These are phyloP conservation scores for Ensete ventricosum DNA, from an alignment of 176 grass and related monocot genomes.

Conservation along the genomic window DNA sequence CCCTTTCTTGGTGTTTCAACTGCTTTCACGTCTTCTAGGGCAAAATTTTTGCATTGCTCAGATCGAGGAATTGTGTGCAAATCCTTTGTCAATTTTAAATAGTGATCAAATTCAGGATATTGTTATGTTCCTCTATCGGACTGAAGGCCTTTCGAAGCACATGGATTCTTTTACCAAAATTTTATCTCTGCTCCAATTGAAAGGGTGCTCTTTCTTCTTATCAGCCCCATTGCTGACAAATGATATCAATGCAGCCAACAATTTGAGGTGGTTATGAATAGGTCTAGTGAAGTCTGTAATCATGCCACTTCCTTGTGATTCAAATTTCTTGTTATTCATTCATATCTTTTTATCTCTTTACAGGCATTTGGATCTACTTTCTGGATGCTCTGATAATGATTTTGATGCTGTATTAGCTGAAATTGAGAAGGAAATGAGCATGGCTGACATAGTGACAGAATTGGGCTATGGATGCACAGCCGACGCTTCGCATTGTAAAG, in stretches of 20 bases:
- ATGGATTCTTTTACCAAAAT: slow-evolving; percentile 63
- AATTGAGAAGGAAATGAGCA: slow-evolving; percentile 68
- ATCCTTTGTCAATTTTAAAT: slow-evolving; percentile 34
- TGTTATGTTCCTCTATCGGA: slow-evolving; percentile 67
- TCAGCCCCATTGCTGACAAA: slow-evolving; percentile 34
- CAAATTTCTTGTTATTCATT: neutral
- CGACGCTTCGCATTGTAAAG: slow-evolving; percentile 53
- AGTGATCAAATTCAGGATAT: slow-evolving; percentile 82
- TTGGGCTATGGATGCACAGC: slow-evolving; percentile 61
- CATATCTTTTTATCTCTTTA: slow-evolving; percentile 14
- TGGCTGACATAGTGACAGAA: slow-evolving; percentile 50
- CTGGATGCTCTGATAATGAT: slow-evolving; percentile 34
- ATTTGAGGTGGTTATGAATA: slow-evolving; percentile 30
- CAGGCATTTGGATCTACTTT: slow-evolving; percentile 47
- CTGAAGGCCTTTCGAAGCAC: slow-evolving; percentile 59
- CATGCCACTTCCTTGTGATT: neutral
- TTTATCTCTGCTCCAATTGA: slow-evolving; percentile 52
- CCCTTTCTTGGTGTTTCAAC: neutral
- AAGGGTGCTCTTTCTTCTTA: slow-evolving; percentile 47
- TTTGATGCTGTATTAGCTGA: slow-evolving; percentile 56
- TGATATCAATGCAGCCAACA: slow-evolving; percentile 34
- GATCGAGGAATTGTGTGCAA: slow-evolving; percentile 66
- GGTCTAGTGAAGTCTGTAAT: slow-evolving; percentile 10
- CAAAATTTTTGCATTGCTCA: slow-evolving; percentile 63
- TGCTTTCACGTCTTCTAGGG: slow-evolving; percentile 37